A percentile compares a stretch with the other conserved stretches of the same genome.
Evolutionary conservation across 495 filamentous ascomycete genomes (phyloP).

Genomic region (Neurospora hispaniola): DNA sequence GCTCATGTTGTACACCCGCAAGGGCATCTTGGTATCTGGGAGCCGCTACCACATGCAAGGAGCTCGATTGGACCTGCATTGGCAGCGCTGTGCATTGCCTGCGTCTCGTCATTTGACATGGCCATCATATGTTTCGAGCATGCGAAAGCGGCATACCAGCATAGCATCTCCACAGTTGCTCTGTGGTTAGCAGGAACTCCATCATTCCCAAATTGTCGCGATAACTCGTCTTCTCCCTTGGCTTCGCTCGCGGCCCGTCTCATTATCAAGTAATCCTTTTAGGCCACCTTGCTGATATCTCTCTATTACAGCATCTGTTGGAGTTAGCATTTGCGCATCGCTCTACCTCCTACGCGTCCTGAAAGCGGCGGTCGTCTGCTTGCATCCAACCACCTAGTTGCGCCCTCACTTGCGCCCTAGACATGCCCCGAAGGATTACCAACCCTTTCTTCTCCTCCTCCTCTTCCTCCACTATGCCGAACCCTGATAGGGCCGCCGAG

Average conservation of each 20-base stretch:
- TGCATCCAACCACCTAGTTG: neutral
- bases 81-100: neutral
- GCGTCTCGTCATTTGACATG: neutral
- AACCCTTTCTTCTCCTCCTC: constrained; percentile 25
- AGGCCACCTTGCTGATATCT: constrained; percentile 5
- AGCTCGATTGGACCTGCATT: neutral
- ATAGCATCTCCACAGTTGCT: neutral
- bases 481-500: constrained; percentile 28
- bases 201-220: neutral
- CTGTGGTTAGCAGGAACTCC: neutral
- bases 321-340: constrained; percentile 7
- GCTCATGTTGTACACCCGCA: neutral
- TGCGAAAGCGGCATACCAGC: neutral
- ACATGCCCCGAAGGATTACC: constrained; percentile 45
- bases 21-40: neutral
- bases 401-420: constrained; percentile 2
- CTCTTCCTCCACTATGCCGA: constrained; percentile 22
- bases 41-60: neutral
- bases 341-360: constrained; percentile 1
- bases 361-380: neutral
- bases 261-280: neutral
- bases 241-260: neutral
- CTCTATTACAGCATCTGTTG: constrained; percentile 10
- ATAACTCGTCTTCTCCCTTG: neutral
- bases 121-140: neutral